These are phyloP conservation scores for Mrakia hoshinonis DNA, from an alignment of 768 basidiomycete genomes.

Conservation along the genomic window DNA sequence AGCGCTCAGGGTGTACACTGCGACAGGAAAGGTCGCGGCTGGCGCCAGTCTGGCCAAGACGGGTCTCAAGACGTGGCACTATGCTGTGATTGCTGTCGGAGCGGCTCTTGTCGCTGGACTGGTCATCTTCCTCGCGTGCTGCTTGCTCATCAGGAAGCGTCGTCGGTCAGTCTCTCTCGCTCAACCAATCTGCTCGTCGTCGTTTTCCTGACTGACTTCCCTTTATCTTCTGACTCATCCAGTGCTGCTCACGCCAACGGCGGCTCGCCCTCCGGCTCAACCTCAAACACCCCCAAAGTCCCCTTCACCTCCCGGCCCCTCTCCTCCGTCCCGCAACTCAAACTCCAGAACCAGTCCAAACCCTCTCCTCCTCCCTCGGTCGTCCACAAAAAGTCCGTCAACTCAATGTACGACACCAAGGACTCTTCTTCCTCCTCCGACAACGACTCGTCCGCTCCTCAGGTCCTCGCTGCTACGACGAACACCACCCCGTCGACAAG, in stretches of 20 bases:
- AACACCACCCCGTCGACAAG: neutral
- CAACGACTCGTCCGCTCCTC: neutral
- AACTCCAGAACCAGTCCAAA: neutral
- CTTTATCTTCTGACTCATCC: neutral
- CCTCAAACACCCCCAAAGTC: no score
- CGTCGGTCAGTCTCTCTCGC: neutral
- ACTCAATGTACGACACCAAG: neutral
- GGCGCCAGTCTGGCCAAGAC: neutral
- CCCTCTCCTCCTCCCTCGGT: neutral
- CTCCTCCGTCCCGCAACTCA: neutral
- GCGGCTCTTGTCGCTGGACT: slow-evolving; percentile 7
- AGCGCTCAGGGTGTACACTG: slow-evolving; percentile 53
- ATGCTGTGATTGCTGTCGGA: slow-evolving; percentile 19
- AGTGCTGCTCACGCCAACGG: neutral
- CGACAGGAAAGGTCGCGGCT: neutral
- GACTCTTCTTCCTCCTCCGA: neutral
- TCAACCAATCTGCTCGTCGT: neutral
- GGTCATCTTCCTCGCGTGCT: neutral
- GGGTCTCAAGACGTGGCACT: slow-evolving; percentile 14
- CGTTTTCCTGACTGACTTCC: neutral
- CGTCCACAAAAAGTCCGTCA: neutral
- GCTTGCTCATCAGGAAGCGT: neutral
- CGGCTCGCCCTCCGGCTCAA: no score
- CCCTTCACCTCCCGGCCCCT: neutral
- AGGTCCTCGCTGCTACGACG: neutral